Evolutionary conservation across 169 alveolate species (phyloP), one percentile per base, ranked within the genome.

Genomic region (Fabrea salina): DNA sequence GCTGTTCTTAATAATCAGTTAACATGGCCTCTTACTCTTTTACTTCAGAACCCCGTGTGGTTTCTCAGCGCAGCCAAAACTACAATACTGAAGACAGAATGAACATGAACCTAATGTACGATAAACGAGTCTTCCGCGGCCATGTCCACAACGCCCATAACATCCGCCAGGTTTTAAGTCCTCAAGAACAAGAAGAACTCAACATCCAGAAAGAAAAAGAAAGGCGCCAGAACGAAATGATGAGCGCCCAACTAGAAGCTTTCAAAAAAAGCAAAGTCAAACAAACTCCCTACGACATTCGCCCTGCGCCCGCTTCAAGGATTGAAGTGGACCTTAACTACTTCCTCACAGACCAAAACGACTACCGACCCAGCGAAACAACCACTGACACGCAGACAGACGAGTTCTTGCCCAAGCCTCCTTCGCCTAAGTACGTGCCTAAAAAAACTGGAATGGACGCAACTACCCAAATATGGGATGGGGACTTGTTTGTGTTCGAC

Each of bases 371-470:
- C 35, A 78, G 80, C 11, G 82, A 82, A n/a, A 64, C 71, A 8
- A 87, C 81, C 33, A 82, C 86, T 68, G 88, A 75, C 39, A 76
- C 85, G 11, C 86, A 93, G 82, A 93, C 97, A 61, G 96, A 93
- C 75, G 92, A 75, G 16, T 89, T 91, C 66, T 19, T 72, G 25
- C 86, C 83, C 16, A 86, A 79, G 58, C 97, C 95, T 13, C 88
- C 88, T 32, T 80, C 89, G 3, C 96, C 97, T n/a, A 75, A 79
- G 8, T 93, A 86, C 71, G 81, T 89, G 27, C 97, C 96, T 0
- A 91, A 89, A 71, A 93, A 93, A 83, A 93, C 95, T 54, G 97
- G 97, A 59, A 91, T 88, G 59, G 97, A 93, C 83, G 91, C 88
- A 19, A 82, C 84, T 33, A 93, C 97, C 3, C 88, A 93, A 84